Evolutionary conservation across 2,329 filamentous ascomycete species (phyloP), one percentile per base, ranked within the genome.

Genomic region (Ceratocystis huliohia): DNA sequence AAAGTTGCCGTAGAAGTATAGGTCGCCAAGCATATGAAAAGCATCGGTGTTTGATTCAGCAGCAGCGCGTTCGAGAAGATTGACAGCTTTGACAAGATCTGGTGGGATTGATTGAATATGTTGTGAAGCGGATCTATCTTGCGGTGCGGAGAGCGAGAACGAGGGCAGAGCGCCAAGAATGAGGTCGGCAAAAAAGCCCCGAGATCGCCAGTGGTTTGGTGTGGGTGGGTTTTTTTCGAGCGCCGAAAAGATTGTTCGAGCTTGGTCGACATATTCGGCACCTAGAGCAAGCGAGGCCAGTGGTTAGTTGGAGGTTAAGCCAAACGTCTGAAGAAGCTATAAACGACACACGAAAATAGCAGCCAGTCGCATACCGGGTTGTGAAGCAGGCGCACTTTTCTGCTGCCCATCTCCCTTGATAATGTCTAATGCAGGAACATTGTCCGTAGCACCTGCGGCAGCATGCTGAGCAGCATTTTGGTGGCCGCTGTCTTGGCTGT

Each of bases 1-100:
- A 76, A 88, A 96, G 76, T 97, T 96, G 74, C 94, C 94, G 72
- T 94, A 91, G 76, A 97, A 97, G 78, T 95, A 96, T 82, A 99
- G 87, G 74, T 99, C 90, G 20, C 90, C 94, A 28, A 99, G 81
- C 17, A 96, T 80, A 73, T 88, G 96, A 59, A 97, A 84, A 4
- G 94, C 94, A 74, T 99, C 92, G 1, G 89, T 82, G 73, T 91
- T 85, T 70, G 84, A 83, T 69, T 79, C 76, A 17, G 75, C 74
- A 15, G 81, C 79, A 0, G 82, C 80, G 66, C 80, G 75, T 68
- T 84, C 77, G 22, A 85, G 78, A 25, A 83, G 75, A 65, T 76
- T 75, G 28, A 84, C 79, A 4, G 82, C 82, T 37, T 80, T 79
- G 28, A 78, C 28, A 8, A 68, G 59, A 3, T 68, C 61, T 25